These are phyloP conservation scores for Pythium coloratum DNA, from an alignment of 352 stramenopile species.

Conservation along the genomic window DNA sequence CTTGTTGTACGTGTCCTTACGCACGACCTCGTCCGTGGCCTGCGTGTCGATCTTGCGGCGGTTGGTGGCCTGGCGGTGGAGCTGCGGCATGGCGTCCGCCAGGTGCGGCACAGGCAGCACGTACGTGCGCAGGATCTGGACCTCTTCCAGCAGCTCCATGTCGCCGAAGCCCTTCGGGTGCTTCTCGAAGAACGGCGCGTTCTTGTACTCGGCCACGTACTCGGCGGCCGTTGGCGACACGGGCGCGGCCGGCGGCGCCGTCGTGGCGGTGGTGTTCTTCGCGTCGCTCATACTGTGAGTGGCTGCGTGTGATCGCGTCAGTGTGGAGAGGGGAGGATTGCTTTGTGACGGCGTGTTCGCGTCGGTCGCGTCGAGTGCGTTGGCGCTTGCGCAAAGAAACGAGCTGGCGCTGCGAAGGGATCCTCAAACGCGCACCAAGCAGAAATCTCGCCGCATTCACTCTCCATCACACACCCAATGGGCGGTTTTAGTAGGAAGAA, in stretches of 20 bases:
- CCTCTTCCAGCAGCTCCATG: constrained; percentile 71
- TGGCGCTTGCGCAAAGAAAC: constrained; percentile 31
- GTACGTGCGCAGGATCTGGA: constrained; percentile 65
- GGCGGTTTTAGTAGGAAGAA: constrained; percentile 6
- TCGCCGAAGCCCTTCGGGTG: constrained; percentile 82
- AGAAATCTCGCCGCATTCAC: constrained; percentile 20
- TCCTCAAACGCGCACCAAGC: constrained; percentile 19
- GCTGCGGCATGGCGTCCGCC: constrained; percentile 61
- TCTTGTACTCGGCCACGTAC: constrained; percentile 54
- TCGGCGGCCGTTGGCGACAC: constrained; percentile 27
- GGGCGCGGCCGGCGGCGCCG: constrained; percentile 3
- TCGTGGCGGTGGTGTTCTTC: background rate
- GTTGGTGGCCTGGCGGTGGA: constrained; percentile 56
- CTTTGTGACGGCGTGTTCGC: constrained; percentile 14
- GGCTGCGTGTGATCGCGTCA: background rate
- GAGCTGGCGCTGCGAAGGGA: constrained; percentile 6
- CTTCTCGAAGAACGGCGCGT: constrained; percentile 73
- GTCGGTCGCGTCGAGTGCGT: background rate
- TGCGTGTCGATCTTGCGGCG: constrained; percentile 80
- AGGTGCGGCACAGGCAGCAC: constrained; percentile 76
- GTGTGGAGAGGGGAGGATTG: background rate
- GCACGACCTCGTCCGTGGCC: constrained; percentile 50
- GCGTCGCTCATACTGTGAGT: constrained; percentile 20
- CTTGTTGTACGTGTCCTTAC: constrained; percentile 86
- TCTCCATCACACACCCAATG: background rate